phyloP scores from a whole-genome alignment of 208 protist genomes.

The Leishmania tarentolae region DNA sequence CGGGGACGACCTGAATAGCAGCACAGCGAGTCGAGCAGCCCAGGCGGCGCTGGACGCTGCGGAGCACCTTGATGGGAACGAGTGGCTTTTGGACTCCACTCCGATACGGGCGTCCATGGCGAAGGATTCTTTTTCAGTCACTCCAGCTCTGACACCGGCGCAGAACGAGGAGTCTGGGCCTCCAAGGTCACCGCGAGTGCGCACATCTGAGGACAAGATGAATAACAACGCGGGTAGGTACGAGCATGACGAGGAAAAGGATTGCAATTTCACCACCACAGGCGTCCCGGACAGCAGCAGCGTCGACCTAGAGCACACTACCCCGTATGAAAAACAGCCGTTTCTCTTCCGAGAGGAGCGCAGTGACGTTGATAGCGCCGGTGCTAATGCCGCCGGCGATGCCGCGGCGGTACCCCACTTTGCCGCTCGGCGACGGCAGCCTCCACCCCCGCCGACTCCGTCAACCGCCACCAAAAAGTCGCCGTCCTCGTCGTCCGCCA shows the following conservation, averaged over 20 bases:
- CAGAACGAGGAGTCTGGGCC: neutral
- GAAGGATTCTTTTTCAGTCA: neutral
- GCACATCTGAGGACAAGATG: neutral
- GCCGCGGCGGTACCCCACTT: neutral
- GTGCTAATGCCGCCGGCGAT: neutral
- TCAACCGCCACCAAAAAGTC: slow-evolving; percentile 13
- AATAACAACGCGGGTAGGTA: neutral
- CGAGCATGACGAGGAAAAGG: neutral
- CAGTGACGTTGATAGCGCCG: neutral
- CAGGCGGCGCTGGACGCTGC: slow-evolving; percentile 34
- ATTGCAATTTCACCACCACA: neutral
- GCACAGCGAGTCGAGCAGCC: slow-evolving; percentile 19
- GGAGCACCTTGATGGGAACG: neutral
- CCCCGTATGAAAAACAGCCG: neutral
- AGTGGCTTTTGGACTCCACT: neutral
- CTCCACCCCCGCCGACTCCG: slow-evolving; percentile 10
- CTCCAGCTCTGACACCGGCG: neutral
- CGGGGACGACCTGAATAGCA: slow-evolving; percentile 18
- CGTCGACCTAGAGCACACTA: neutral
- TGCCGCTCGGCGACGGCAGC: slow-evolving; percentile 8
- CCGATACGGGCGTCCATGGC: neutral
- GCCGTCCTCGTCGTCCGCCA: slow-evolving; percentile 4
- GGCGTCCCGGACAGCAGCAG: neutral
- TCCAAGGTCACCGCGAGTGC: neutral
- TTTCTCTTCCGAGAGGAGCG: neutral